phyloP scores from a whole-genome alignment of 148 eudicot genomes.

The Rhododendron vialii region DNA sequence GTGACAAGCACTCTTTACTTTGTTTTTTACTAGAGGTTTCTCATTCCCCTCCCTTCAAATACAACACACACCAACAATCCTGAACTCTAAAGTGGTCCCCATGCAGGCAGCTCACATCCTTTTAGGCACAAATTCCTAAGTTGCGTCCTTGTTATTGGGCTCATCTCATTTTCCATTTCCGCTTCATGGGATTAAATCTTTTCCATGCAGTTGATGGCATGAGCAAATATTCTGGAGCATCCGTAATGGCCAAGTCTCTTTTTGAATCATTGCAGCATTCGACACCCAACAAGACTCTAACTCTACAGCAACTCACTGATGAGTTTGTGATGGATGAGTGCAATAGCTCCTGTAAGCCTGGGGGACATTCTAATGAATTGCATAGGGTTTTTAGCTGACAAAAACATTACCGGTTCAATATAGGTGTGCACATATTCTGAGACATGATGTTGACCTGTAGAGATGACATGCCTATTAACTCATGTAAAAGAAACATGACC shows the following conservation, averaged over 20 bases:
- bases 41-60: neutral
- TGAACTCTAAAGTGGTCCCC: neutral
- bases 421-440: conserved; percentile 54
- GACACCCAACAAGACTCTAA: conserved; percentile 35
- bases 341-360: conserved; percentile 35
- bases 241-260: conserved; percentile 89
- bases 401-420: conserved; percentile 39
- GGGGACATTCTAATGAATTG: conserved; percentile 39
- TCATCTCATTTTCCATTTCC: conserved; percentile 4
- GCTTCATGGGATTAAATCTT: conserved; percentile 68
- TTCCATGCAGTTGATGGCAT: conserved; percentile 84
- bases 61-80: neutral
- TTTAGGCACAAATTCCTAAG: neutral
- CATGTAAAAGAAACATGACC: neutral
- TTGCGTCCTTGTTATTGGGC: conserved; percentile 10
- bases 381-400: conserved; percentile 42
- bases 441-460: conserved; percentile 11
- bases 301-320: conserved; percentile 43
- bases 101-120: conserved; percentile 12
- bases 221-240: conserved; percentile 74
- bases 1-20: neutral
- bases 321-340: conserved; percentile 33
- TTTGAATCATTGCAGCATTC: conserved; percentile 59
- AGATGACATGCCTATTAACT: neutral
- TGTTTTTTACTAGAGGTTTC: neutral